Base-by-base conservation (phyloP, 2,329 filamentous ascomycete species). In the Venturia asperata region DNA sequence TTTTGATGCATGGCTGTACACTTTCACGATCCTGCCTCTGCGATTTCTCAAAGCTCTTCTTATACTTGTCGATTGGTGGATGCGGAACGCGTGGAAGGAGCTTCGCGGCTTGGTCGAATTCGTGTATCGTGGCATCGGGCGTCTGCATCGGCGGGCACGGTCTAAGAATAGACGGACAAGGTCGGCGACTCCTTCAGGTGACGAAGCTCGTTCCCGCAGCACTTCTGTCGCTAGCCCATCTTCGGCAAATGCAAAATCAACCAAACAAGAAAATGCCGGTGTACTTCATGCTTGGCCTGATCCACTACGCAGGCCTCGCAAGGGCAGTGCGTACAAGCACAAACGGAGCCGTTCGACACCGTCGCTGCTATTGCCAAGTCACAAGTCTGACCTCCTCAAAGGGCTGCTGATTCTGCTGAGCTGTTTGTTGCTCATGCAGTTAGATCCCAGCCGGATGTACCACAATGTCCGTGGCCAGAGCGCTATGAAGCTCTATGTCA, bases 401-500 rank as follows among this genome's bases (percentile, higher is more conserved):
- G 94, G 94, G 0, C 81, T 91, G 24, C 83, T 99, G 66, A 93
- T 99, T 67, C 84, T 97, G 61, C 87, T 85, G 71, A 97, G 91
- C 72, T 96, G 91, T 70, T 80, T 89, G 63, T 86, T 93, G 17
- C 80, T 99, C 62, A 93, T 96, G 87, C 87, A 85, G 30, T 88
- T 99, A 58, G 95, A 99, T 74, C 94, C 94, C 6, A 97, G 92
- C 73, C 86, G 92, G 63, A 97, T 97, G 91, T 99, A 99, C 73
- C 94, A 99, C 75, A 92, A 92, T 71, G 96, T 99, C 70, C 88
- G 93, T 60, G 94, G 92, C 0, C 94, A 99, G 75, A 93, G 92
- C 1, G 92, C 93, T 9, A 97, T 99, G 78, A 99, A 99, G 74
- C 83, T 99, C 13, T 99, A 99, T 74, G 94, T 99, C 66, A 97